Conservation (phyloP, 352 stramenopile species). For the Phytophthora fragariaefolia region DNA sequence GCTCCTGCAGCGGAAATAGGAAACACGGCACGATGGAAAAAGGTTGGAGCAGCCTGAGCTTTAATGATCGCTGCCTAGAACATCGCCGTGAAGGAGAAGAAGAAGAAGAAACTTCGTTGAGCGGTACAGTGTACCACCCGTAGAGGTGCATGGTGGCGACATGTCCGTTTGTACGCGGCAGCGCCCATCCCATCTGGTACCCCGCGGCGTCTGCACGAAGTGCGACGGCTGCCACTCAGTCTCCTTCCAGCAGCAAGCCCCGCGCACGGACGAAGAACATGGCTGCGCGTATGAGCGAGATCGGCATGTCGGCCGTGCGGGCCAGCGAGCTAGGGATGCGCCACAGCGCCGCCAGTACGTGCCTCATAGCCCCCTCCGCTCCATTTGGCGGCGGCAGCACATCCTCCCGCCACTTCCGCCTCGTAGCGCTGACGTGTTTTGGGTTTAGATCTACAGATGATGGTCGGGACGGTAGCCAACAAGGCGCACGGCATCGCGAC, state of each 20-base stretch:
- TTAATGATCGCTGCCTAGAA: too few species aligned
- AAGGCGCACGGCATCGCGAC: slow-evolving; percentile 38
- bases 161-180: slow-evolving; percentile 13
- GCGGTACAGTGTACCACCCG: slow-evolving; percentile 10
- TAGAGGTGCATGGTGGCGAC: slow-evolving; percentile 21
- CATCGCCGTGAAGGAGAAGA: too few species aligned
- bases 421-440: slow-evolving; percentile 26
- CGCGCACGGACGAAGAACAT: slow-evolving; percentile 18
- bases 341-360: slow-evolving; percentile 45
- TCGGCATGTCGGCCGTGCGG: slow-evolving; percentile 42
- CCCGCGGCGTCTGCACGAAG: slow-evolving; percentile 22
- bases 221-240: slow-evolving; percentile 13
- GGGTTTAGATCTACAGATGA: slow-evolving; percentile 43
- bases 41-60: too few species aligned
- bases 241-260: slow-evolving; percentile 4
- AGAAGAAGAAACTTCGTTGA: too few species aligned
- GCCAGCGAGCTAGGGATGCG: slow-evolving; percentile 49
- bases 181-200: slow-evolving; percentile 33
- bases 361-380: not conserved
- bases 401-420: slow-evolving; percentile 25
- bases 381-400: slow-evolving; percentile 4
- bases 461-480: slow-evolving; percentile 39
- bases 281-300: slow-evolving; percentile 42
- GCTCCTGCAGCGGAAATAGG: too few species aligned
- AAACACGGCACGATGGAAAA: too few species aligned